phyloP scores from a whole-genome alignment of 176 grass and related monocot species.

The Triticum monococcum region DNA sequence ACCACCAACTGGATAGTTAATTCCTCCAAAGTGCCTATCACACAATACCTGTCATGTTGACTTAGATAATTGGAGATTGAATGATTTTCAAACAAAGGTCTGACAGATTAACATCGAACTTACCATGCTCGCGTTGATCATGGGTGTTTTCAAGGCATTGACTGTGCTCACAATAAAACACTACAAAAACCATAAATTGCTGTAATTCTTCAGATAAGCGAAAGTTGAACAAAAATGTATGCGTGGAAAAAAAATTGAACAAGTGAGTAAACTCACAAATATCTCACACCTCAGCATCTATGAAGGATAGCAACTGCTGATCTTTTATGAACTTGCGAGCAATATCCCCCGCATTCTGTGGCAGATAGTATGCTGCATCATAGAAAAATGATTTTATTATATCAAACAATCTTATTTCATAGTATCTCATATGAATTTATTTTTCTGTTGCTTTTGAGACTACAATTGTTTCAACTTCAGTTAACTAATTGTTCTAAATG shows the following conservation, averaged over 20 bases:
- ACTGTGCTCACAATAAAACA: constrained; percentile 99
- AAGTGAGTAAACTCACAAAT: constrained; percentile 55
- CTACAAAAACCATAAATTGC: constrained; percentile 42
- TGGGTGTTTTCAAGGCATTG: constrained; percentile 91
- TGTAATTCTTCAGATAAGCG: constrained; percentile 12
- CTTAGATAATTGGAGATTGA: constrained; percentile 36
- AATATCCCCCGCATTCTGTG: constrained; percentile 93
- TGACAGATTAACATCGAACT: constrained; percentile 29
- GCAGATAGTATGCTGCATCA: constrained; percentile 85
- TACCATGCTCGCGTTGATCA: constrained; percentile 99
- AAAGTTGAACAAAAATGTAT: background rate
- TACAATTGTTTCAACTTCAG: background rate
- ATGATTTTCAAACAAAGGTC: constrained; percentile 20
- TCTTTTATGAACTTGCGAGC: constrained; percentile 97
- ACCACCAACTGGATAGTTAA: constrained; percentile 92
- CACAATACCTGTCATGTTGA: constrained; percentile 73
- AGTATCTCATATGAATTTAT: background rate
- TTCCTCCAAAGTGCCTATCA: constrained; percentile 94
- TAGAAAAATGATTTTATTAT: constrained; percentile 3
- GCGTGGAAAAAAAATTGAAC: constrained; percentile 8
- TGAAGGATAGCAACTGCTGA: constrained; percentile 88
- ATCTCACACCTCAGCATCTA: constrained; percentile 92
- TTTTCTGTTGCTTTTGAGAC: background rate
- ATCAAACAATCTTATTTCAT: background rate
- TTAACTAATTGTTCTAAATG: background rate